Evolutionary conservation across 2,329 filamentous ascomycete species (phyloP).

Genomic region (Neopestalotiopsis rosae): DNA sequence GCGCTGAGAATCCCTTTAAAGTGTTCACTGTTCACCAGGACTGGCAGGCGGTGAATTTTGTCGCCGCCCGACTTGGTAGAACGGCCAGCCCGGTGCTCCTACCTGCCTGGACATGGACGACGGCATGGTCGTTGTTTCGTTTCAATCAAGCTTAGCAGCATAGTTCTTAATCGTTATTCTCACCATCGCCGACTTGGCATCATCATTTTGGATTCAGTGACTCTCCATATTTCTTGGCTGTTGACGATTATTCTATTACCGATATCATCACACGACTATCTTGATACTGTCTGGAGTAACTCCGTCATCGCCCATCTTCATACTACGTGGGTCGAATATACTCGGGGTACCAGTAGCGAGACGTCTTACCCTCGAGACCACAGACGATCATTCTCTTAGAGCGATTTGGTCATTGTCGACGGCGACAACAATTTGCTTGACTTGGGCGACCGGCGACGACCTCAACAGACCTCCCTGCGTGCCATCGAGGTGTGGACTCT

Average conservation of each 20-base stretch:
- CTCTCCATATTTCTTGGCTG: background rate
- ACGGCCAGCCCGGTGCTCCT: background rate
- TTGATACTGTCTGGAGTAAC: background rate
- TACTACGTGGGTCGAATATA: too few relatives aligned
- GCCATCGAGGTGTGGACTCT: background rate
- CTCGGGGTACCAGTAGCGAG: too few relatives aligned
- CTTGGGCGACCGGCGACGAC: too few relatives aligned
- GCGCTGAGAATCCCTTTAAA: background rate
- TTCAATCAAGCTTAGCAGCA: background rate
- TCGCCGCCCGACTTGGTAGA: slow-evolving; percentile 3
- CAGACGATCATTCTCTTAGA: too few relatives aligned
- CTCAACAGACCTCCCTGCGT: too few relatives aligned
- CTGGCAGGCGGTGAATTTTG: slow-evolving; percentile 11
- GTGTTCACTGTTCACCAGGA: background rate
- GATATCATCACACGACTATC: background rate
- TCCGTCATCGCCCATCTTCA: too few relatives aligned
- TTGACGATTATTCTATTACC: background rate
- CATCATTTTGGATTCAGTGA: background rate
- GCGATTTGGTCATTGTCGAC: too few relatives aligned
- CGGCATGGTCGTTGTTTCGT: background rate
- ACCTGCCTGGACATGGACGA: background rate
- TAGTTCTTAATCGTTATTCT: background rate
- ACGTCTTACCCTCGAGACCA: too few relatives aligned
- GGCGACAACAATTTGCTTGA: too few relatives aligned
- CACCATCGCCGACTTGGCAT: background rate